Percentiles rank a stretch among this genome's conserved stretches.
Evolutionary conservation across 78 protist species (phyloP).

Genomic region (slime mould (Dictyostelium discoideum)): dicty_2.7 NC_007088.5:5679001-5679500

Average conservation of each 20-base stretch:
- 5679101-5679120: neutral
- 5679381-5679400: conserved; percentile 85
- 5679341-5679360: conserved; percentile 78
- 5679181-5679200: too few relatives aligned
- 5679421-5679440: conserved; percentile 78
- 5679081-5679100: neutral
- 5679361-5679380: conserved; percentile 83
- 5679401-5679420: conserved; percentile 85
- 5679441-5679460: conserved; percentile 83
- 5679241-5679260: neutral
- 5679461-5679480: conserved; percentile 61
- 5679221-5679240: neutral
- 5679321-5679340: conserved; percentile 33
- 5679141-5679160: neutral
- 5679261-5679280: neutral
- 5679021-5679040: conserved; percentile 26
- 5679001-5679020: conserved; percentile 65
- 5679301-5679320: conserved; percentile 69
- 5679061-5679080: neutral
- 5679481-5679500: conserved; percentile 79
- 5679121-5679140: neutral
- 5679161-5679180: too few relatives aligned
- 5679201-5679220: too few relatives aligned
- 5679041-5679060: conserved; percentile 20
- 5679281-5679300: neutral